Percentiles rank a stretch among this genome's conserved stretches.
Evolutionary conservation across 306 rosid genomes (phyloP).

Genomic region (Vigna nakashimae): DNA sequence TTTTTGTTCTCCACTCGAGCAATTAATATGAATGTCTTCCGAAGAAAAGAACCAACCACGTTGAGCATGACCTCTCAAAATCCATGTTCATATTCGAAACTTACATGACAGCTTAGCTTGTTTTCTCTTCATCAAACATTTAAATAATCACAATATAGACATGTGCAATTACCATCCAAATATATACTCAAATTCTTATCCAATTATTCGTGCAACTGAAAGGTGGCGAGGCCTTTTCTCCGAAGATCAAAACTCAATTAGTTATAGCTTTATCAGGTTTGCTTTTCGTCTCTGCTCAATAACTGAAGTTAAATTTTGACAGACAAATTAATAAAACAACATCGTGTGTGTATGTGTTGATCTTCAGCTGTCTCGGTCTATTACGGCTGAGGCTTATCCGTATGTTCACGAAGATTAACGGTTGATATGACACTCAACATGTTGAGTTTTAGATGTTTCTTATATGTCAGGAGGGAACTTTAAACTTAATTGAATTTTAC

Average conservation of each 20-base stretch:
- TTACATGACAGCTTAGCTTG: conserved; percentile 45
- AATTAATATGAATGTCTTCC: conserved; percentile 43
- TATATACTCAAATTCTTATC: conserved; percentile 17
- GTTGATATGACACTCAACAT: conserved; percentile 12
- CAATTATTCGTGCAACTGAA: conserved; percentile 6
- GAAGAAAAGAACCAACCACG: conserved; percentile 44
- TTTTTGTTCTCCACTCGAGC: conserved; percentile 31
- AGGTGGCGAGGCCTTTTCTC: conserved; percentile 21
- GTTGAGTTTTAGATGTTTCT: not conserved
- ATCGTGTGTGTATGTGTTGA: not conserved
- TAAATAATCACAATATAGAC: conserved; percentile 31
- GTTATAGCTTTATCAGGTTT: not conserved
- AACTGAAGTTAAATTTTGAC: not conserved
- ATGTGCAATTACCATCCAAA: not conserved
- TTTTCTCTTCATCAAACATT: conserved; percentile 30
- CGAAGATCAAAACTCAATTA: not conserved
- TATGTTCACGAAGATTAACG: not conserved
- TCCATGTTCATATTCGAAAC: conserved; percentile 40
- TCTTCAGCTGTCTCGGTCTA: not conserved
- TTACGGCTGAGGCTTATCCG: not conserved
- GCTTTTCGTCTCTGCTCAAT: not conserved
- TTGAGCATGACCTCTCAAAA: conserved; percentile 41
- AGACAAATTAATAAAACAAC: not conserved
- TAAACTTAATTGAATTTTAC: too few species aligned
- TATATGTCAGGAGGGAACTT: fast-evolving